Conservation (phyloP, 2,329 filamentous ascomycete species). For the Aureobasidium sp. region DNA sequence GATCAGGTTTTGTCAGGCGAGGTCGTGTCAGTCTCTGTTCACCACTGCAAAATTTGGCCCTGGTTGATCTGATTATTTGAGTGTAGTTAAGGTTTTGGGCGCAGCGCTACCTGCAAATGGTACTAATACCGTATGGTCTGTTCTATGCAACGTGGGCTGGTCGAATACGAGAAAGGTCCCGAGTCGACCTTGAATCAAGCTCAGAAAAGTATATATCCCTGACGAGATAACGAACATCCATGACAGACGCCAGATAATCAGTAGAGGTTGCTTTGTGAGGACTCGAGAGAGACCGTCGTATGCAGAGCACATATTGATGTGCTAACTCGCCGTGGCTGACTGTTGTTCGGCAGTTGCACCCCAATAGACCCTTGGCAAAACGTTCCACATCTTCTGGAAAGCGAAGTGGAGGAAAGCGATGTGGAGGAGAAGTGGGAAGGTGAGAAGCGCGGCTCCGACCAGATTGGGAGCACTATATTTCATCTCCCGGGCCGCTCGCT, state of each 20-base stretch:
- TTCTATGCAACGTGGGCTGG: neutral
- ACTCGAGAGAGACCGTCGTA: neutral
- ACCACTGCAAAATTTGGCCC: no score
- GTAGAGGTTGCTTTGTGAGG: neutral
- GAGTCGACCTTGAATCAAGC: neutral
- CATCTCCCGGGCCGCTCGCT: slow-evolving; percentile 3
- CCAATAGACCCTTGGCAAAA: neutral
- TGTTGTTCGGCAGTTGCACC: neutral
- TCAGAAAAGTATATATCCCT: neutral
- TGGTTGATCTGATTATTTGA: neutral
- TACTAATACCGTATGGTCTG: neutral
- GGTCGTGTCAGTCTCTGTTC: neutral
- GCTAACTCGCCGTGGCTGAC: neutral
- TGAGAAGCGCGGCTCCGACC: neutral
- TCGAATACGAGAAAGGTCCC: neutral
- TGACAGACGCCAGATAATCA: neutral
- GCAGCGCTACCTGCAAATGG: neutral
- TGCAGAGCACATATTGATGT: neutral
- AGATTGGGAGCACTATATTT: neutral
- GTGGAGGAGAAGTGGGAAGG: neutral
- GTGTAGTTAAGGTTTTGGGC: neutral
- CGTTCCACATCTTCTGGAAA: neutral
- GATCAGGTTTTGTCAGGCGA: neutral
- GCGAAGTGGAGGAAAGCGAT: neutral
- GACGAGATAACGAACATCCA: neutral